Percentiles rank a stretch among this genome's conserved stretches.
Conservation (phyloP, 148 eudicot species). For the Camellia sinensis region DNA sequence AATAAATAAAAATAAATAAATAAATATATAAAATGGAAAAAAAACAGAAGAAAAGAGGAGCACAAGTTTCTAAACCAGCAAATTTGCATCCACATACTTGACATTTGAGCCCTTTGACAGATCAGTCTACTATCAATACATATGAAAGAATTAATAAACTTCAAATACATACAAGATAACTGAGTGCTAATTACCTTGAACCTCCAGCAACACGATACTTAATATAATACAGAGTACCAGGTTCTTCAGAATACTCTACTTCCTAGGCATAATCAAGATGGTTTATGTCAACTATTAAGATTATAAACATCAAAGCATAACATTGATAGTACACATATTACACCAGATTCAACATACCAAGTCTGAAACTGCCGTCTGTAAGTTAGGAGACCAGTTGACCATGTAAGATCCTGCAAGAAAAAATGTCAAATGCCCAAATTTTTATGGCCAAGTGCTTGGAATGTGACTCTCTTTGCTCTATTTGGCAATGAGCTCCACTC, state of each 20-base stretch:
- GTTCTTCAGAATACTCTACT: slow-evolving; percentile 98
- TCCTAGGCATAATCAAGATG: slow-evolving; percentile 48
- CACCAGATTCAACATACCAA: slow-evolving; percentile 51
- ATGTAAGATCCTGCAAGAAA: slow-evolving; percentile 86
- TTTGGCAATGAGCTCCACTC: slow-evolving; percentile 5
- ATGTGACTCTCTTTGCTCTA: neutral
- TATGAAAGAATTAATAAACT: slow-evolving; percentile 4
- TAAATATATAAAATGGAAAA: too few relatives aligned
- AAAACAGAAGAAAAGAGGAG: neutral
- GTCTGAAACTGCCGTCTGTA: slow-evolving; percentile 99
- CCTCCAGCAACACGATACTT: slow-evolving; percentile 99
- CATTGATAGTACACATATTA: slow-evolving; percentile 6
- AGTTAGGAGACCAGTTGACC: slow-evolving; percentile 98
- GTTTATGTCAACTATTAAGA: slow-evolving; percentile 6
- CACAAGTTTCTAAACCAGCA: neutral
- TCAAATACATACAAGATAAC: neutral
- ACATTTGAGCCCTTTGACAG: neutral
- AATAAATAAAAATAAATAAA: too few relatives aligned
- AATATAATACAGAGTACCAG: slow-evolving; percentile 82
- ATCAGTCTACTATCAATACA: neutral
- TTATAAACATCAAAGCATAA: neutral
- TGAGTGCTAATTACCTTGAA: slow-evolving; percentile 52
- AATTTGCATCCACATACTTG: slow-evolving; percentile 1
- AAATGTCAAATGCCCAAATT: neutral
- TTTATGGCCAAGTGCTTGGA: slow-evolving; percentile 1